Conservation (phyloP, 495 filamentous ascomycete genomes). For the Penicillium pancosmium region DNA sequence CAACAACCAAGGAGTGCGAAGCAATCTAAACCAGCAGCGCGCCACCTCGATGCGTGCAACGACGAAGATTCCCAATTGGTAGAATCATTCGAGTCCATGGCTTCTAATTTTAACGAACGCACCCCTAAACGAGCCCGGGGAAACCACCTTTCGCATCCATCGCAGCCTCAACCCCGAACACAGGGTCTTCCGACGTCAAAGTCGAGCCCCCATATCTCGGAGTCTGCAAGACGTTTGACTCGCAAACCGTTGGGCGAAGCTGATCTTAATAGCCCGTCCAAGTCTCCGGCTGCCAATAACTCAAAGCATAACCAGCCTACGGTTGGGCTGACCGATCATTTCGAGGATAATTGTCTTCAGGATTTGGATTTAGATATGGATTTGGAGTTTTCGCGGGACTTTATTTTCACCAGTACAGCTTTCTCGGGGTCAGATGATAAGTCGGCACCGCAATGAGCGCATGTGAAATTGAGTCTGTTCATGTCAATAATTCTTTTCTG, state of each 20-base stretch:
- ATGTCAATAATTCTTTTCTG: not conserved
- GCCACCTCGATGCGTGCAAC: conserved; percentile 18
- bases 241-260: conserved; percentile 28
- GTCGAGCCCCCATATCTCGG: not conserved
- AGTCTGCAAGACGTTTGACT: not conserved
- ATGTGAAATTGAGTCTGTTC: not conserved
- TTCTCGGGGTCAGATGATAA: conserved; percentile 32
- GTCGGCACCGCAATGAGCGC: conserved; percentile 3
- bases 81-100: conserved; percentile 27
- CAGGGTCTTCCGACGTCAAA: not conserved
- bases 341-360: conserved; percentile 31
- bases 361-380: conserved; percentile 42
- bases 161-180: not conserved
- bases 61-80: conserved; percentile 27
- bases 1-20: conserved; percentile 17
- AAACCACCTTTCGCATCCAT: conserved; percentile 13
- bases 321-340: not conserved
- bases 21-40: not conserved
- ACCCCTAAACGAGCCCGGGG: conserved; percentile 38
- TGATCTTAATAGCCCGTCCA: conserved; percentile 33
- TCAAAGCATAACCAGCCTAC: conserved; percentile 14
- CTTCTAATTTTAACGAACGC: conserved; percentile 20
- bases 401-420: conserved; percentile 39
- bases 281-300: conserved; percentile 19
- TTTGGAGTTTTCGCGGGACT: conserved; percentile 43